phyloP scores from a whole-genome alignment of 73 alveolate genomes.

The Symbiodinium natans region DNA sequence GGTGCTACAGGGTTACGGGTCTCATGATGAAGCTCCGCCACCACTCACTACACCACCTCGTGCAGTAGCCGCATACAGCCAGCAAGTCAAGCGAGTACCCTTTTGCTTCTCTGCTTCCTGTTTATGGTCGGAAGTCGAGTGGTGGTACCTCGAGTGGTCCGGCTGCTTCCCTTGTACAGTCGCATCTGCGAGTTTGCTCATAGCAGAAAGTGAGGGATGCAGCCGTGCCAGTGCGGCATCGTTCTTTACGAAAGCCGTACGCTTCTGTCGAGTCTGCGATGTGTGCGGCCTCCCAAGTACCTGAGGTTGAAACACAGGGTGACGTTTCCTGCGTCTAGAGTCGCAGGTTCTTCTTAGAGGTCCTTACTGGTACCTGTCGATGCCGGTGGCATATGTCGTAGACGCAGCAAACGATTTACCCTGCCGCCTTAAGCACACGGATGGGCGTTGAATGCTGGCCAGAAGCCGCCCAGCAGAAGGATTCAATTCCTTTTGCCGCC shows the following conservation, averaged over 20 bases:
- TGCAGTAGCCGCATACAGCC: too few relatives aligned
- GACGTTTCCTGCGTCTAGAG: not conserved
- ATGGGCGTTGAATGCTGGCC: not conserved
- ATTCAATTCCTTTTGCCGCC: too few relatives aligned
- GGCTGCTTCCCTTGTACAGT: not conserved
- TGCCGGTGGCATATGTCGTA: too few relatives aligned
- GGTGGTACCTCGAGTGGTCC: too few relatives aligned
- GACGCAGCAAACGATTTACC: not conserved
- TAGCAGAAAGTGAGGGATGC: not conserved
- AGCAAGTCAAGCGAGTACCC: too few relatives aligned
- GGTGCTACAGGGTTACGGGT: too few relatives aligned
- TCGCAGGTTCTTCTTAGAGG: too few relatives aligned
- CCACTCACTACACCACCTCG: too few relatives aligned
- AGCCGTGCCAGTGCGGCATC: not conserved
- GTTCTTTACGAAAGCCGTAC: not conserved
- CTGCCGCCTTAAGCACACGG: not conserved
- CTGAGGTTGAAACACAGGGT: not conserved
- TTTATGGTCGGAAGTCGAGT: not conserved
- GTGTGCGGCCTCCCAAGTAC: not conserved
- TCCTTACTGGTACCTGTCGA: too few relatives aligned
- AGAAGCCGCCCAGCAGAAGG: not conserved
- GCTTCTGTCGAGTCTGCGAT: not conserved
- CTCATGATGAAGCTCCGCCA: too few relatives aligned
- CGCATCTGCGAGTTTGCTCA: not conserved
- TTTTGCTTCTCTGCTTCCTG: not conserved